A percentile compares a stretch with the other conserved stretches of the same genome.
Conservation (phyloP, 2,329 filamentous ascomycete species). For the Domatiomyces globalis region DNA sequence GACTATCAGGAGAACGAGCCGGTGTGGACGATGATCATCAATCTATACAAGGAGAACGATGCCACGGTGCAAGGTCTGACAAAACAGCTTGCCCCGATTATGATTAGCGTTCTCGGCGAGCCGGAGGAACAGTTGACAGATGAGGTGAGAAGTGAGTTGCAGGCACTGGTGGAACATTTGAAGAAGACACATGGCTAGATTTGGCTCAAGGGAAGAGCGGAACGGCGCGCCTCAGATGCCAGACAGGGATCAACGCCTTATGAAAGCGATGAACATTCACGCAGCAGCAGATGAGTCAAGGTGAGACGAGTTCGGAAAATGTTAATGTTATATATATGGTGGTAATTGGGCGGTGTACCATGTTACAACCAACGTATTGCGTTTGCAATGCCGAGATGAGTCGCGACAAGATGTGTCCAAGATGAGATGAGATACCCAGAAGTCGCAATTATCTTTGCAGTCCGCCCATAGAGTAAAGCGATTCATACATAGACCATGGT, state of each 20-base stretch:
- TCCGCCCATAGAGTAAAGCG: background rate
- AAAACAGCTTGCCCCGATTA: constrained; percentile 32
- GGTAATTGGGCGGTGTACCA: no score
- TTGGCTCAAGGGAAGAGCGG: background rate
- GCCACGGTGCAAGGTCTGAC: constrained; percentile 32
- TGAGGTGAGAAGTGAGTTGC: constrained; percentile 32
- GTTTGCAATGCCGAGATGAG: background rate
- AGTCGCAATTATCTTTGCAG: no score
- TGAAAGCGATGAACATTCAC: background rate
- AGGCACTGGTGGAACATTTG: constrained; percentile 35
- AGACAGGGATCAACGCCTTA: background rate
- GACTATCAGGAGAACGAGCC: constrained; percentile 96
- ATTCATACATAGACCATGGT: no score
- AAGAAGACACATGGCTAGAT: constrained; percentile 19
- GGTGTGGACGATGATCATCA: constrained; percentile 77
- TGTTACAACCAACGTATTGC: background rate
- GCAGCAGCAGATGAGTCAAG: background rate
- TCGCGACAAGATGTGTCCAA: background rate
- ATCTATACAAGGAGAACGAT: constrained; percentile 49
- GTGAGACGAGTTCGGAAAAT: background rate
- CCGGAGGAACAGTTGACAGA: constrained; percentile 35
- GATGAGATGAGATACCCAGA: background rate
- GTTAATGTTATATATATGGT: no score
- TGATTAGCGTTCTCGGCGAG: constrained; percentile 33
- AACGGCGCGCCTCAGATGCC: background rate